A percentile compares a stretch with the other conserved stretches of the same genome.
Conservation (phyloP, 768 basidiomycete genomes). For the Lactarius quietus region DNA sequence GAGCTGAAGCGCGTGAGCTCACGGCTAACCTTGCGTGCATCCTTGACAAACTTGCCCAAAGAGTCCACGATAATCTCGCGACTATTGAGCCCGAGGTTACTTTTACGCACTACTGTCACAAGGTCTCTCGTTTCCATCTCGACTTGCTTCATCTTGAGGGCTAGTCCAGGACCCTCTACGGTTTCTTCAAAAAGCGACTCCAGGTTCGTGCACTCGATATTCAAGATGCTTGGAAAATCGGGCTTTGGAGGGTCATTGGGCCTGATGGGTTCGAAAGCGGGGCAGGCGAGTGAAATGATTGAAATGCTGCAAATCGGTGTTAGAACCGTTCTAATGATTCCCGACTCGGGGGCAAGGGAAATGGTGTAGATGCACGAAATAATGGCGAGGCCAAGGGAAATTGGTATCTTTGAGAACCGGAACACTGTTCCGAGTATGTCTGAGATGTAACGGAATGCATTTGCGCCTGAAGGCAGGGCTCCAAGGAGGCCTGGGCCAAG, state of each 20-base stretch:
- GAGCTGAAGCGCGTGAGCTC: constrained; percentile 60
- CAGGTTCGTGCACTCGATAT: constrained; percentile 58
- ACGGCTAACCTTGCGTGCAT: constrained; percentile 57
- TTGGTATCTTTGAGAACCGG: constrained; percentile 50
- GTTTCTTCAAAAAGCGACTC: constrained; percentile 60
- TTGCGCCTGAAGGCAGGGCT: background rate
- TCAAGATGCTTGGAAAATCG: constrained; percentile 58
- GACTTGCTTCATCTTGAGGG: constrained; percentile 68
- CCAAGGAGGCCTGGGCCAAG: background rate
- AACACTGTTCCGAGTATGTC: constrained; percentile 49
- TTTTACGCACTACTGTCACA: constrained; percentile 55
- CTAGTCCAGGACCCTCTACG: constrained; percentile 54
- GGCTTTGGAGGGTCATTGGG: constrained; percentile 42
- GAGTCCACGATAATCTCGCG: constrained; percentile 53
- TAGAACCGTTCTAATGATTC: constrained; percentile 45
- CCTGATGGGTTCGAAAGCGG: constrained; percentile 20
- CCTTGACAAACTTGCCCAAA: constrained; percentile 52
- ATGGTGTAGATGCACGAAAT: constrained; percentile 48
- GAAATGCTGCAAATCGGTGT: constrained; percentile 63
- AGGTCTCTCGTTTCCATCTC: constrained; percentile 76
- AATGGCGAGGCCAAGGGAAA: constrained; percentile 50
- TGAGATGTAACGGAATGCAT: constrained; percentile 37
- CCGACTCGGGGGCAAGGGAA: constrained; percentile 38
- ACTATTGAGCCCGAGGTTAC: constrained; percentile 57
- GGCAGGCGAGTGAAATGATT: constrained; percentile 48